Conservation (phyloP, 1,284 basidiomycete species). For the Sanghuangporus sanghuang region DNA sequence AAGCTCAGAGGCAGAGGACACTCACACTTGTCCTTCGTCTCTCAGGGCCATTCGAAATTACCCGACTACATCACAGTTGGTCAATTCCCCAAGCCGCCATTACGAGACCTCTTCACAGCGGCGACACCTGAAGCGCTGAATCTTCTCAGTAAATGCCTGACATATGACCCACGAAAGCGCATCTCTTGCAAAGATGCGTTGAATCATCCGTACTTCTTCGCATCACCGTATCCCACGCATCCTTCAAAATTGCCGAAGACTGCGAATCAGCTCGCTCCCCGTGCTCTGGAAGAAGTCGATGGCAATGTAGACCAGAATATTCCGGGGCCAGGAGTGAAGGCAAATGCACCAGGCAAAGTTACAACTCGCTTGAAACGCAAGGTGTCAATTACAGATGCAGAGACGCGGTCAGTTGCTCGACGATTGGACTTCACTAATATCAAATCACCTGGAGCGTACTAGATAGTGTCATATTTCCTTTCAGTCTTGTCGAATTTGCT, state of each 20-base stretch:
- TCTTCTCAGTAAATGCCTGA: conserved; percentile 73
- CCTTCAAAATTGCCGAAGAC: conserved; percentile 82
- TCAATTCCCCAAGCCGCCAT: conserved; percentile 76
- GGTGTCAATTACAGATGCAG: conserved; percentile 31
- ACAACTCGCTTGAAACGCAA: conserved; percentile 47
- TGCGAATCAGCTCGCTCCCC: conserved; percentile 40
- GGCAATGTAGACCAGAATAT: conserved; percentile 51
- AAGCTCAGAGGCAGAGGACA: too few species aligned
- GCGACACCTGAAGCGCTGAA: conserved; percentile 86
- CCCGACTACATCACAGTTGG: conserved; percentile 84
- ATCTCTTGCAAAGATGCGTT: conserved; percentile 79
- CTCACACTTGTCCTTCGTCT: too few species aligned
- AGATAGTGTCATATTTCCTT: background rate
- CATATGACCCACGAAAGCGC: conserved; percentile 83
- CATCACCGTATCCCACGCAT: conserved; percentile 74
- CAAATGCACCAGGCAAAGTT: conserved; percentile 21
- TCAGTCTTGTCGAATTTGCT: background rate
- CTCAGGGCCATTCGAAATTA: conserved; percentile 85
- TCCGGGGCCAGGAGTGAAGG: conserved; percentile 33
- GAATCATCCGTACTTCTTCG: conserved; percentile 72
- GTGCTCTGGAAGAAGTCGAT: conserved; percentile 68
- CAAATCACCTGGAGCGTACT: conserved; percentile 6
- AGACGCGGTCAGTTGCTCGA: conserved; percentile 39
- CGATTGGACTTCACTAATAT: conserved; percentile 40
- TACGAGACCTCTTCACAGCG: conserved; percentile 87